Evolutionary conservation across 805 yeast genomes (phyloP).

Genomic region (Teunomyces barrocoloradensis): DNA sequence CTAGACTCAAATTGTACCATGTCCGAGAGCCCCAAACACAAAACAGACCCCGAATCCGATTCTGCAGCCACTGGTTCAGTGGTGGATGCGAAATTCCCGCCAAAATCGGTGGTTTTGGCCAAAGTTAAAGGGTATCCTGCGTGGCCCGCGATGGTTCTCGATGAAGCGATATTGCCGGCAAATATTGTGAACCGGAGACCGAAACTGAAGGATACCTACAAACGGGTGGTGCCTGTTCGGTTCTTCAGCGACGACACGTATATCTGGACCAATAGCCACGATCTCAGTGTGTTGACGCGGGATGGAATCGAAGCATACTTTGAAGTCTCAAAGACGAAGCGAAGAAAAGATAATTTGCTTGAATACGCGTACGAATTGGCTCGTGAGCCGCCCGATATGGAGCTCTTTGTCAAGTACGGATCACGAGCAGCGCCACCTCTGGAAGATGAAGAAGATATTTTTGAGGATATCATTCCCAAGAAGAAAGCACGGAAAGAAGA

Average conservation of each 20-base stretch:
- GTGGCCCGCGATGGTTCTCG: constrained; percentile 87
- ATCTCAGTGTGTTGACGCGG: constrained; percentile 44
- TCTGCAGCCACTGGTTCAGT: neutral
- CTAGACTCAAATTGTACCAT: neutral
- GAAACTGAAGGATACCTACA: constrained; percentile 21
- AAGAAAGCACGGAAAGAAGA: constrained; percentile 8
- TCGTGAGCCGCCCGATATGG: constrained; percentile 42
- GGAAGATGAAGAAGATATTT: constrained; percentile 14
- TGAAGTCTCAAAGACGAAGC: constrained; percentile 17
- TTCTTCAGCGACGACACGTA: constrained; percentile 73
- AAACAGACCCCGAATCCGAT: neutral
- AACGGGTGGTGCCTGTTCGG: constrained; percentile 49
- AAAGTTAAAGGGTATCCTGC: constrained; percentile 85
- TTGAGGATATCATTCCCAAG: constrained; percentile 14
- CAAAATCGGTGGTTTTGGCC: constrained; percentile 47
- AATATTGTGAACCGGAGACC: constrained; percentile 52
- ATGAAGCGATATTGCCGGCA: constrained; percentile 57
- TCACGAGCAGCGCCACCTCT: constrained; percentile 44
- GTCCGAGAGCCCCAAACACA: neutral
- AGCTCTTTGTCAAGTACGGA: constrained; percentile 38
- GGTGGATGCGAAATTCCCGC: neutral
- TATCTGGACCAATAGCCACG: constrained; percentile 59
- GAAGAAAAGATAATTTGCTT: constrained; percentile 44
- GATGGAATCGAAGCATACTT: constrained; percentile 44
- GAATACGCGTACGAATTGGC: constrained; percentile 55